phyloP scores from a whole-genome alignment of 2,329 filamentous ascomycete genomes.

The Blastomyces gilchristii region DNA sequence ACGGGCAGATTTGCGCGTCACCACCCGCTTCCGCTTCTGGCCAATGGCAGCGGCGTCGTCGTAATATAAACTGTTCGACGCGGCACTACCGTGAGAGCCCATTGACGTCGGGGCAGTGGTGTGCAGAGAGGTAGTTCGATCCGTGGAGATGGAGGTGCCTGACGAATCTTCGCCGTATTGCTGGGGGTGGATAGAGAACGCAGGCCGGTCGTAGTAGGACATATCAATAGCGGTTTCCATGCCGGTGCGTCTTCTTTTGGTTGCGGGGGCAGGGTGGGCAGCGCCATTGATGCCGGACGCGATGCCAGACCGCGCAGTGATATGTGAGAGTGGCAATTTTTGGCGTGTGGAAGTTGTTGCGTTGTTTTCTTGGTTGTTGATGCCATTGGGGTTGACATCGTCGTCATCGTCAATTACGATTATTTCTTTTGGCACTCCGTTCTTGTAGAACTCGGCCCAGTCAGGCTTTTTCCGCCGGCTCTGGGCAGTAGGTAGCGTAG shows the following conservation, averaged over 20 bases:
- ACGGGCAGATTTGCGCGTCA: slow-evolving; percentile 66
- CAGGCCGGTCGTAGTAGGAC: slow-evolving; percentile 59
- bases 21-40: slow-evolving; percentile 75
- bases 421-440: slow-evolving; percentile 72
- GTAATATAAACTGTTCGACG: slow-evolving; percentile 51
- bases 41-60: slow-evolving; percentile 58
- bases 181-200: slow-evolving; percentile 64
- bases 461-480: slow-evolving; percentile 42
- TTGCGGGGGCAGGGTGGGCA: slow-evolving; percentile 34
- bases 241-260: slow-evolving; percentile 65
- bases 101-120: slow-evolving; percentile 85
- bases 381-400: slow-evolving; percentile 36
- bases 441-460: slow-evolving; percentile 73
- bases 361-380: slow-evolving; percentile 19
- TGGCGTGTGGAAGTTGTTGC: neutral
- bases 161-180: slow-evolving; percentile 56
- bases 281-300: slow-evolving; percentile 19
- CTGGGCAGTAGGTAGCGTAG: slow-evolving; percentile 15
- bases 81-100: slow-evolving; percentile 50
- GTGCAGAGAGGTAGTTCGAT: slow-evolving; percentile 71
- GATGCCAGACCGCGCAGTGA: slow-evolving; percentile 30
- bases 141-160: slow-evolving; percentile 66
- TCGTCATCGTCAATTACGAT: slow-evolving; percentile 60
- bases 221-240: slow-evolving; percentile 54
- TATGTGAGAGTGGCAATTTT: slow-evolving; percentile 3